Conservation (phyloP, 768 basidiomycete genomes). For the Xerocomus potaroensis region DNA sequence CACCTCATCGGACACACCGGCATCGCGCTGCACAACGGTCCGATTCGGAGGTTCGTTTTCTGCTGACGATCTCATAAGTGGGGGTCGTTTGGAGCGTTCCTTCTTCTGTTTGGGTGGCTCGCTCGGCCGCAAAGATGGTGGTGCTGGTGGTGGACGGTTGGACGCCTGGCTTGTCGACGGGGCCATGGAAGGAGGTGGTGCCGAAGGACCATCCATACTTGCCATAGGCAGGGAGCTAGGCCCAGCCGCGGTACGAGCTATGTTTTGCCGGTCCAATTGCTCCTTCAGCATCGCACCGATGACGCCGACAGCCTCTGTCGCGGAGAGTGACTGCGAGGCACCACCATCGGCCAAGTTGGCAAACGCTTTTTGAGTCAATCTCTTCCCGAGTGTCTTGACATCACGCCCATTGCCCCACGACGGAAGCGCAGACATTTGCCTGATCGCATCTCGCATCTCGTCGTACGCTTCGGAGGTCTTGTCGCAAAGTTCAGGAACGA, state of each 20-base stretch:
- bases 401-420: constrained; percentile 73
- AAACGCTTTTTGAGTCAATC: constrained; percentile 42
- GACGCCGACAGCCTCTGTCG: constrained; percentile 29
- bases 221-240: constrained; percentile 15
- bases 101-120: constrained; percentile 8
- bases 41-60: constrained; percentile 6
- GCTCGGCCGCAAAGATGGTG: too few relatives aligned
- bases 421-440: constrained; percentile 40
- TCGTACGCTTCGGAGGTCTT: not conserved
- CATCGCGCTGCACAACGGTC: constrained; percentile 36
- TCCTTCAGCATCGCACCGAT: constrained; percentile 20
- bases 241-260: not conserved
- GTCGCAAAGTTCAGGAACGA: constrained; percentile 32
- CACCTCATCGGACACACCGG: constrained; percentile 48
- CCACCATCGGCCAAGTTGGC: constrained; percentile 18
- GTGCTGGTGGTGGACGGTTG: constrained; percentile 21
- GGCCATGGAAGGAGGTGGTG: constrained; percentile 18
- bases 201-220: constrained; percentile 18
- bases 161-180: constrained; percentile 17
- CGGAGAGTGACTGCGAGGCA: constrained; percentile 21
- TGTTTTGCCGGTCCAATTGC: constrained; percentile 18
- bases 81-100: not conserved
- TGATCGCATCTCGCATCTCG: constrained; percentile 38
- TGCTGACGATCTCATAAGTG: not conserved
- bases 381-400: constrained; percentile 49